phyloP scores from a whole-genome alignment of 2,329 filamentous ascomycete species.

The Ophiostoma pallidulum region DNA sequence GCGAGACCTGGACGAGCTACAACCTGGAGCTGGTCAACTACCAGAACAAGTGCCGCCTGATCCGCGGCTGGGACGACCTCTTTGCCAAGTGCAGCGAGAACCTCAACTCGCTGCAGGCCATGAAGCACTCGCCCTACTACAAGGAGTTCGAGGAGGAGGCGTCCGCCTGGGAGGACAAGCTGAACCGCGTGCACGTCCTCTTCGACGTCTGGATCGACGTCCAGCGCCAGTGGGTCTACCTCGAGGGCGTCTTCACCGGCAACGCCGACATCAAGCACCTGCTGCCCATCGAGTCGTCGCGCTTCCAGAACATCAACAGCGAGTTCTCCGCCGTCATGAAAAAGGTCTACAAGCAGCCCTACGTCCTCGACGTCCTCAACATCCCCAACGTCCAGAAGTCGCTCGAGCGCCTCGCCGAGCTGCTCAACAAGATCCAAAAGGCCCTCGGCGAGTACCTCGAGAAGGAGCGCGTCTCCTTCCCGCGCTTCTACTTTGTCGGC shows the following conservation, averaged over 20 bases:
- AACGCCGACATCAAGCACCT: slow-evolving; percentile 99
- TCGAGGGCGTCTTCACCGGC: slow-evolving; percentile 96
- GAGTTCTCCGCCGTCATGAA: slow-evolving; percentile 99
- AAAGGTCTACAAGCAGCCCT: slow-evolving; percentile 94
- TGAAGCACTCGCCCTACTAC: slow-evolving; percentile 98
- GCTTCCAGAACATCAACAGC: slow-evolving; percentile 98
- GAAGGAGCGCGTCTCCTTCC: slow-evolving; percentile 93
- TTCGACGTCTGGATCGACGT: slow-evolving; percentile 99
- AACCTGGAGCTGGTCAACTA: slow-evolving; percentile 91
- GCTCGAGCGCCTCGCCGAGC: slow-evolving; percentile 86
- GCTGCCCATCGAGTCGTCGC: slow-evolving; percentile 87
- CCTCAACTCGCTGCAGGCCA: slow-evolving; percentile 91
- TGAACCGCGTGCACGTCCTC: slow-evolving; percentile 92
- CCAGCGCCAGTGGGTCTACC: slow-evolving; percentile 98
- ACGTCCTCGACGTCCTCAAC: slow-evolving; percentile 88
- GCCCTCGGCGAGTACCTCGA: slow-evolving; percentile 97
- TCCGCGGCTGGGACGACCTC: slow-evolving; percentile 94
- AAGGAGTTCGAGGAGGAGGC: slow-evolving; percentile 99
- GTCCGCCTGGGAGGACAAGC: slow-evolving; percentile 91
- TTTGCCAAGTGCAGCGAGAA: slow-evolving; percentile 99
- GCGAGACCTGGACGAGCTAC: slow-evolving; percentile 95
- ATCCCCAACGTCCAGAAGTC: slow-evolving; percentile 96
- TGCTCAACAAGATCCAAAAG: slow-evolving; percentile 98
- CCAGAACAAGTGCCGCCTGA: slow-evolving; percentile 94
- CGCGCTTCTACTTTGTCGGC: slow-evolving; percentile 98